Base-by-base conservation (phyloP, 768 basidiomycete genomes). In the Phanerodontia chrysosporium region DNA sequence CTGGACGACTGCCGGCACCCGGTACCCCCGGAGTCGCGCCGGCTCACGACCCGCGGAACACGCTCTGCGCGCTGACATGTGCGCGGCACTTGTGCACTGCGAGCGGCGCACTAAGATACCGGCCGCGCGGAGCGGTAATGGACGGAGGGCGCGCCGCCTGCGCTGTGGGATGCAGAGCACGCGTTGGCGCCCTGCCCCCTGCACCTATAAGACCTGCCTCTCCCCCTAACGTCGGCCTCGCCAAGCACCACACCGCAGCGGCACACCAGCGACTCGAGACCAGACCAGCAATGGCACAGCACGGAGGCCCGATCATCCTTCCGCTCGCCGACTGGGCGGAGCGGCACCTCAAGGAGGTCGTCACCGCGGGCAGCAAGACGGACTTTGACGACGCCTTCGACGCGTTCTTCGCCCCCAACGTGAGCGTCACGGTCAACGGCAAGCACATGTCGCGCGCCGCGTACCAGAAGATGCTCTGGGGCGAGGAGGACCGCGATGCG, bases 291-390 rank as follows among this genome's bases (percentile, higher is more conserved):
- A 60, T 18, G 27, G 10, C 9, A 4, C 39, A 42, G 18, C 39
- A 42, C 8, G 4, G 8, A 18, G 18, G 9, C 8, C 57, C 44
- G 57, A 66, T 25, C 66, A 35, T 76, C 51, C 78, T 76, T 5
- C 59, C 71, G 2, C 80, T 82, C 60, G 70, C 73, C 25, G 64
- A 68, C 44, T 82, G 78, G 77, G 73, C 77, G 14, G 60, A 79
- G 62, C 65, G 70, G 54, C 76, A 66, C 62, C 49, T 82, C 57
- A 67, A 69, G 4, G 63, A 74, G 27, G 55, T 82, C 48, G 69
- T 77, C 59, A 61, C 72, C 57, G 75, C 79, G 8, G 77, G 74
- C 32, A 75, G 69, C 3, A 44, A 65, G 24, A 58, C 59, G 0
- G 71, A 67, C 18, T 78, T 80, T 58, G 58, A 73, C 49, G 30